Conservation (phyloP, 805 yeast species). For the Metschnikowia cubensis region DNA sequence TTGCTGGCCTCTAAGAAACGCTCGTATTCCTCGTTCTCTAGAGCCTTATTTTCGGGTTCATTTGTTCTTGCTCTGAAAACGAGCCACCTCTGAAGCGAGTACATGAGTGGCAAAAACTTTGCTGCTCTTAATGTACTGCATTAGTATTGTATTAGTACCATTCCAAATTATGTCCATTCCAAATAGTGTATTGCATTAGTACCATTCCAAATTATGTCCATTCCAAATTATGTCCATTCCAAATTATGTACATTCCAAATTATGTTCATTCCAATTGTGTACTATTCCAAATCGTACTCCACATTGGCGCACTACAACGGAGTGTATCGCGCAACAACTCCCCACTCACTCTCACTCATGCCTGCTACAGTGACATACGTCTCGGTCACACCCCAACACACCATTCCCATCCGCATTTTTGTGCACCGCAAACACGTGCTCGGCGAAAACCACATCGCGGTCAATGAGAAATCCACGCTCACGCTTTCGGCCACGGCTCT, state of each 20-base stretch:
- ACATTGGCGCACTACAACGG: too few species aligned
- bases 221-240: too few species aligned
- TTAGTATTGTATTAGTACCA: too few species aligned
- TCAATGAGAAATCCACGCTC: slow-evolving; percentile 24
- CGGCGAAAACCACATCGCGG: slow-evolving; percentile 18
- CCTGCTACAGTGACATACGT: slow-evolving; percentile 21
- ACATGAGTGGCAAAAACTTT: slow-evolving; percentile 71
- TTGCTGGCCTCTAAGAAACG: slow-evolving; percentile 79
- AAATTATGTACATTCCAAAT: too few species aligned
- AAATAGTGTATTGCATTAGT: too few species aligned
- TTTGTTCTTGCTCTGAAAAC: slow-evolving; percentile 37
- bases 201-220: too few species aligned
- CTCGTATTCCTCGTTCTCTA: slow-evolving; percentile 73
- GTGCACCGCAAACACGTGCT: slow-evolving; percentile 21
- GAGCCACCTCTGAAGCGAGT: slow-evolving; percentile 88
- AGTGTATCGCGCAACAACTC: too few species aligned
- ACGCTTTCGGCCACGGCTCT: slow-evolving; percentile 21
- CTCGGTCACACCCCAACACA: slow-evolving; percentile 13
- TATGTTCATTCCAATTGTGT: too few species aligned
- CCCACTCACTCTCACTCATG: slow-evolving; percentile 1
- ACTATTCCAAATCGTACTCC: too few species aligned
- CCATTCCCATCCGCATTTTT: slow-evolving; percentile 22
- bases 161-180: too few species aligned
- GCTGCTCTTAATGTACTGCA: slow-evolving; percentile 72
- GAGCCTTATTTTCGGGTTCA: slow-evolving; percentile 27